Conservation (phyloP, 164 flowering plant genomes). For the grape (Vitis vinifera) region ASM3070453v1 NC_081812.1:19576001-19576500, state of each 20-base stretch:
- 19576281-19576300: conserved; percentile 64
- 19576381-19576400: conserved; percentile 58
- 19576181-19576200: too few species aligned
- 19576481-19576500: neutral
- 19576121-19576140: too few species aligned
- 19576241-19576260: conserved; percentile 77
- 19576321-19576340: conserved; percentile 35
- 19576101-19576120: too few species aligned
- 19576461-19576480: conserved; percentile 63
- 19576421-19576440: conserved; percentile 82
- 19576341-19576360: conserved; percentile 64
- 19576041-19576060: too few species aligned
- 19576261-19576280: conserved; percentile 90
- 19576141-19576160: too few species aligned
- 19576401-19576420: conserved; percentile 47
- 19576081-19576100: too few species aligned
- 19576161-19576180: too few species aligned
- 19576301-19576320: conserved; percentile 49
- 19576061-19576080: too few species aligned
- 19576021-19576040: too few species aligned
- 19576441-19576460: conserved; percentile 99
- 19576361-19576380: conserved; percentile 99
- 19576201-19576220: too few species aligned
- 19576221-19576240: conserved; percentile 31
- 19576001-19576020: too few species aligned